Percentiles rank a stretch among this genome's conserved stretches.
Conservation (phyloP, 257 asterid genomes). For the Nemophila menziesii region DNA sequence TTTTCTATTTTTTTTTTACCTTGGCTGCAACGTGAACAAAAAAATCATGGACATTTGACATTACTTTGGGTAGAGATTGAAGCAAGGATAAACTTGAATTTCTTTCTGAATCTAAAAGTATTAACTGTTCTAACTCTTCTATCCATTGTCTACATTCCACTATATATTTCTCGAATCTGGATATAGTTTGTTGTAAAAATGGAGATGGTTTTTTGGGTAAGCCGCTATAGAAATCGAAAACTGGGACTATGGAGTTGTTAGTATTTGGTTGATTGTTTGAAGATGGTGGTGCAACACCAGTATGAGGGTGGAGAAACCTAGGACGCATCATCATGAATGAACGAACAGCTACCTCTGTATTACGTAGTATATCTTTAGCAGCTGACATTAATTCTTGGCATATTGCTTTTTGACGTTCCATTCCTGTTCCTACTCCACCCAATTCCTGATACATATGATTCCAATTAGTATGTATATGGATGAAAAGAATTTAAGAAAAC, state of each 20-base stretch:
- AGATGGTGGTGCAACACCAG: constrained; percentile 39
- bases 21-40: constrained; percentile 96
- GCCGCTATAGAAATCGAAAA: constrained; percentile 82
- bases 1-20: constrained; percentile 38
- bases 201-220: constrained; percentile 89
- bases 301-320: constrained; percentile 65
- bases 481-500: constrained; percentile 15
- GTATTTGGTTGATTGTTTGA: constrained; percentile 48
- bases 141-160: constrained; percentile 83
- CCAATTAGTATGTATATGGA: neutral
- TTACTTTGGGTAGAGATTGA: constrained; percentile 88
- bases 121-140: constrained; percentile 88
- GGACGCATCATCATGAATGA: constrained; percentile 88
- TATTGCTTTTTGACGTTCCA: constrained; percentile 81
- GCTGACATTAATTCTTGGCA: constrained; percentile 70
- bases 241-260: constrained; percentile 44
- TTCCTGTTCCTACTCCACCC: constrained; percentile 65
- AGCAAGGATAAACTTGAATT: constrained; percentile 54
- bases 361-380: constrained; percentile 75
- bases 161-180: constrained; percentile 84
- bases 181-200: constrained; percentile 73
- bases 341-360: constrained; percentile 85
- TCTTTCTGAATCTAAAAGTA: constrained; percentile 51
- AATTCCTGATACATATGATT: constrained; percentile 48
- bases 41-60: constrained; percentile 84